phyloP scores from a whole-genome alignment of 2,329 filamentous ascomycete genomes.

The Massarina eburnea region DNA sequence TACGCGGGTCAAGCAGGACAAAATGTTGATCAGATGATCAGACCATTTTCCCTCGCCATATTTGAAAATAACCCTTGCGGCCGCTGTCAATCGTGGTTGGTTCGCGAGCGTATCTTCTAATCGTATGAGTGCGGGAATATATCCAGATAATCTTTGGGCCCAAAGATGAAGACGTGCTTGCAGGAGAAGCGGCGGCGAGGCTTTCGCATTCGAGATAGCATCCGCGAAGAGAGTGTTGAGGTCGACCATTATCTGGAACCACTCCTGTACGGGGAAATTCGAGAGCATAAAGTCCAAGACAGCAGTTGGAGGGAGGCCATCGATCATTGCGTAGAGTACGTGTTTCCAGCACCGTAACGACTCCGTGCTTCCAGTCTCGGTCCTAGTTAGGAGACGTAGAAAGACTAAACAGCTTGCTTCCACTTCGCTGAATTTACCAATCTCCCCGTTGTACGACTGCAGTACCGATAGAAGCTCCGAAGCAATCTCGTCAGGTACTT shows the following conservation, averaged over 20 bases:
- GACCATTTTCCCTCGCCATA: constrained; percentile 12
- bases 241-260: constrained; percentile 23
- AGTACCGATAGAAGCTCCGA: constrained; percentile 14
- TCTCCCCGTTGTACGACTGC: neutral
- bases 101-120: constrained; percentile 18
- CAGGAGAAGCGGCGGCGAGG: constrained; percentile 12
- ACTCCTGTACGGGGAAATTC: constrained; percentile 21
- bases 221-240: constrained; percentile 21
- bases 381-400: constrained; percentile 16
- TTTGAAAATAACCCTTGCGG: constrained; percentile 19
- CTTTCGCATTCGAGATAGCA: constrained; percentile 9
- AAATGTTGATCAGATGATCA: constrained; percentile 15
- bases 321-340: constrained; percentile 19
- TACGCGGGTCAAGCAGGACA: constrained; percentile 15
- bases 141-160: constrained; percentile 10
- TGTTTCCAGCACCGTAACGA: constrained; percentile 22
- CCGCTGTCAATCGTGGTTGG: neutral
- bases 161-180: constrained; percentile 12
- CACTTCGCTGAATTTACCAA: neutral
- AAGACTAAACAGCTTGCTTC: constrained; percentile 19
- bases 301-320: neutral
- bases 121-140: constrained; percentile 17
- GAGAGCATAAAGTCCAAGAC: constrained; percentile 18
- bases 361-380: constrained; percentile 4
- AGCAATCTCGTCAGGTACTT: constrained; percentile 13